Percentiles rank a stretch among this genome's conserved stretches.
Conservation (phyloP, 345 rosid species). For the Eucalyptus melliodora region DNA sequence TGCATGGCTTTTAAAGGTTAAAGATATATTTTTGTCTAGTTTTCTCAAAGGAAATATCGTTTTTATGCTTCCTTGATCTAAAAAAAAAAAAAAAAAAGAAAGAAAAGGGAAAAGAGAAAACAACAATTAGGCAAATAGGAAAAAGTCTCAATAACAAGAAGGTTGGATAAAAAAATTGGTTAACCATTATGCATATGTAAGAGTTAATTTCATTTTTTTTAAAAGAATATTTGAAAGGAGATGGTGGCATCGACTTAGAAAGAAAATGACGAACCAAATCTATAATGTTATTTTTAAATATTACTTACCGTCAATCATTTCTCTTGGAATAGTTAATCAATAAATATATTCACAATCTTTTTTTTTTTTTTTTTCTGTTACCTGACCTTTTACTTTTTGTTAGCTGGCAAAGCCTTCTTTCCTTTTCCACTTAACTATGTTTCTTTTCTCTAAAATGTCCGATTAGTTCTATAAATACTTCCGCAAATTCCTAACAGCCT, state of each 20-base stretch:
- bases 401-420: not conserved
- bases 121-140: no score
- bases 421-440: not conserved
- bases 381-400: not conserved
- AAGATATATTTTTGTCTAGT: no score
- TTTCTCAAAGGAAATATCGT: not conserved
- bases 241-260: not conserved
- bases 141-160: no score
- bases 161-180: not conserved
- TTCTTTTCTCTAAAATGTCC: not conserved
- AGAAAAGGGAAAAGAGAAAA: no score
- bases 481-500: rapidly evolving
- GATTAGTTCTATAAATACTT: not conserved
- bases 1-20: no score
- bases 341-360: not conserved
- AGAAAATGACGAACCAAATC: not conserved
- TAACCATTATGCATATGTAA: no score
- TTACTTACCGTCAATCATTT: no score
- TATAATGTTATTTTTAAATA: no score
- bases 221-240: not conserved
- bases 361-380: not conserved
- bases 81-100: no score
- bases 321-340: not conserved
- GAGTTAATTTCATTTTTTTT: not conserved
- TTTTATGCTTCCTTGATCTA: no score